Conservation (phyloP, 805 yeast species). For the Metschnikowia chrysomelidarum region DNA sequence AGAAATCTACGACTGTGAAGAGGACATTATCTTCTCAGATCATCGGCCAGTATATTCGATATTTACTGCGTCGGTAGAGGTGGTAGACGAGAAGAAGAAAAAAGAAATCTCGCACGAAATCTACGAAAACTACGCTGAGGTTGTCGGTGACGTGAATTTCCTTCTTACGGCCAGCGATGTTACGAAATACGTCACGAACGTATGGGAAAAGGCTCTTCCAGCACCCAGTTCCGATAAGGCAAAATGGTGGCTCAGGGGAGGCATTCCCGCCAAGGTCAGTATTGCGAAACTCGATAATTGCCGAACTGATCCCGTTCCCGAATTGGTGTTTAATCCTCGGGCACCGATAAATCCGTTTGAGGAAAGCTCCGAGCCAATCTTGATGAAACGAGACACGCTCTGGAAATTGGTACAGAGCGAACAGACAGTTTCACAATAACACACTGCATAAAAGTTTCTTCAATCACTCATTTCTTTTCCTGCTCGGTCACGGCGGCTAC, state of each 20-base stretch:
- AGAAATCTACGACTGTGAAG: constrained; percentile 55
- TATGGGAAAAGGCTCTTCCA: constrained; percentile 53
- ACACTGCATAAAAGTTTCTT: not conserved
- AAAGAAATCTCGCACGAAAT: constrained; percentile 54
- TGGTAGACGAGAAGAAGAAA: constrained; percentile 62
- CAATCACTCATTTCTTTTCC: not conserved
- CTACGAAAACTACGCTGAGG: constrained; percentile 52
- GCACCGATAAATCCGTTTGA: constrained; percentile 73
- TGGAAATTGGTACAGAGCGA: constrained; percentile 8
- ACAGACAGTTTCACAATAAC: not conserved
- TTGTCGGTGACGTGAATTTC: constrained; percentile 44
- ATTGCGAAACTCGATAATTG: constrained; percentile 44
- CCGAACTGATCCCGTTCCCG: constrained; percentile 15
- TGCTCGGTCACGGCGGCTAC: not conserved
- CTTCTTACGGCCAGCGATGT: constrained; percentile 29
- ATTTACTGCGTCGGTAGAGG: constrained; percentile 60
- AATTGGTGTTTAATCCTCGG: constrained; percentile 60
- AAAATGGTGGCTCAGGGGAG: constrained; percentile 93
- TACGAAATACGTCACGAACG: constrained; percentile 25
- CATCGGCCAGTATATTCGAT: constrained; percentile 86
- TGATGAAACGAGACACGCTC: constrained; percentile 33
- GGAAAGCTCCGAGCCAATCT: constrained; percentile 50
- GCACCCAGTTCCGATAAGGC: constrained; percentile 81
- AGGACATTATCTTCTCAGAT: constrained; percentile 68
- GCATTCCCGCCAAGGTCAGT: constrained; percentile 66